Base-by-base conservation (phyloP, 306 rosid species). In the Vigna trinervia region DNA sequence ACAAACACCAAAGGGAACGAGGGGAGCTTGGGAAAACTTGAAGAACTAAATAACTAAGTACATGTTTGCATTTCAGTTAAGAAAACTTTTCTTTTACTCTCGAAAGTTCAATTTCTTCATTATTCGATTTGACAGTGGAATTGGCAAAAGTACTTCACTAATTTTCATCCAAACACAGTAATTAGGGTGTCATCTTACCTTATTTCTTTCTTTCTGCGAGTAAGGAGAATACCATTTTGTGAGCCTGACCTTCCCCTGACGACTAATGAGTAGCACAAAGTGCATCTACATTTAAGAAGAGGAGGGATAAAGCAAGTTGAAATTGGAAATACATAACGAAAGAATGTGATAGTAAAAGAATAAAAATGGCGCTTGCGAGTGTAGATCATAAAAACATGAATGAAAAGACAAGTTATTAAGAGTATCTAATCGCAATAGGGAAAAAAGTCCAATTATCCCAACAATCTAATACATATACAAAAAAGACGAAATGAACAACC, bases 191-290 rank as follows among this genome's bases (percentile, higher is more conserved):
- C 0, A 54, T 5, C 30, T 28, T 81, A 94, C 98, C 98, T 94
- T 91, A 53, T 71, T 71, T 90, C 98, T 88, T 80, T 94, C 98
- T 85, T 94, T 94, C 83, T 94, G 98, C 53, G 98, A 2, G 74
- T 91, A 91, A 60, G 98, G 95, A 17, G 97, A 94, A 74, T 94
- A 94, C 98, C 98, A 94, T 90, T 94, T 94, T 59, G 98, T 93
- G 77, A 93, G 76, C 78, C 98, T 91, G 48, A 94, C 97, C 88
- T 94, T 94, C 83, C 98, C 98, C 84, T 94, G 98, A 62, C 98
- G 92, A 72, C 97, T 94, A 66, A 91, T 88, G 69, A 94, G 94
- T 74, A 94, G 88, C 87, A 94, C 98, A 80, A 94, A 93, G 26
- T 89, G 89, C 68, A 93, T 93, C 98, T 93, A 85, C 74, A 88